Base-by-base conservation (phyloP, 306 rosid genomes). In the Rosa lucieae region DNA sequence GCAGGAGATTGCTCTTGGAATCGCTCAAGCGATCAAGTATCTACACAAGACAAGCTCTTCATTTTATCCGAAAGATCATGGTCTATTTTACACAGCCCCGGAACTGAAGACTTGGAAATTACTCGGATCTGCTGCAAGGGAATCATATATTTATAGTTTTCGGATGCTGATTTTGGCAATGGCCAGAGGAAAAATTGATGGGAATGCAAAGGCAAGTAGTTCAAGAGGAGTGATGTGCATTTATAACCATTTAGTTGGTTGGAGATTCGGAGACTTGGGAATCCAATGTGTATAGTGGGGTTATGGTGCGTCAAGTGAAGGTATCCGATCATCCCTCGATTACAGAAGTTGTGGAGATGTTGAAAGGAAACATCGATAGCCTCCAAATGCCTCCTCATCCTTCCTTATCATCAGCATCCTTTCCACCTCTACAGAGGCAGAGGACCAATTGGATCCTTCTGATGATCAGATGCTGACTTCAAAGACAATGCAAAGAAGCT, bases 291-390 rank as follows among this genome's bases (percentile, higher is more conserved):
- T 14, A 13, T 13, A 26, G n/a, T 63, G 18, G 43, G 20, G 43
- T 29, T 11, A 29, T 35, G 70, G 43, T 35, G 35, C 66, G 18
- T 61, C 39, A 23, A 23, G 39, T 61, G 67, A 26, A 21, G 37
- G 40, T 12, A 23, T 61, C 39, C 2, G 67, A 61, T 10, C 67
- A 12, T 61, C 40, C 67, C 40, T 26, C 40, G 15, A 26, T 11
- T 23, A 26, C 67, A 61, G 3, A 61, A 61, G 75, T 12, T 6
- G 39, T 52, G 67, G 80, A 77, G 47, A 77, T 66, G 65, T 5
- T 48, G 26, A 26, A 77, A 67, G 23, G 23, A 42, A 43, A 53
- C 80, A n/a, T 20, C 5, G 43, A 67, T 49, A 29, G 69, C 20
- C 29, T 37, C 21, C 23, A 51, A 51, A 72, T 72, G 46, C 46